Percentiles rank a stretch among this genome's conserved stretches.
These are phyloP conservation scores for Saccharomycopsis sp. DNA, from an alignment of 805 yeast genomes.

Conservation along the genomic window DNA sequence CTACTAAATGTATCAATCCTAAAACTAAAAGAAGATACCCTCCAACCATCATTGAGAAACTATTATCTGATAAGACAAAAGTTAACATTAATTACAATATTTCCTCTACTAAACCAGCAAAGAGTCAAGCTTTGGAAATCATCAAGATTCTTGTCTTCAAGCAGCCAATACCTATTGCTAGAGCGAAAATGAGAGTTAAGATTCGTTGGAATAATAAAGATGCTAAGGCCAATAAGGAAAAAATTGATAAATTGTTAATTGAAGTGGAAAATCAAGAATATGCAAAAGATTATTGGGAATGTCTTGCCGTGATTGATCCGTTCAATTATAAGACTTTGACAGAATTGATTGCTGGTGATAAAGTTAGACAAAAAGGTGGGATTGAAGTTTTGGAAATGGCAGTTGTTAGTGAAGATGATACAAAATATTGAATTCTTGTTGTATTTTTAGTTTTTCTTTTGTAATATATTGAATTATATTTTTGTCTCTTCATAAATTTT, in stretches of 20 bases:
- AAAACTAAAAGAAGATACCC: conserved; percentile 84
- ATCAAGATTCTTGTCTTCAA: conserved; percentile 63
- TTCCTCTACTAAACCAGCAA: conserved; percentile 63
- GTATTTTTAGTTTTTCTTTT: no score
- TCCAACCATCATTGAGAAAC: conserved; percentile 87
- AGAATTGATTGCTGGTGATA: conserved; percentile 42
- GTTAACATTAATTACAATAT: conserved; percentile 77
- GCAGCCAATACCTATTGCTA: conserved; percentile 84
- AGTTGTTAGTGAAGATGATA: conserved; percentile 54
- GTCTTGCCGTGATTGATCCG: conserved; percentile 73
- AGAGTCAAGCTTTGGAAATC: conserved; percentile 86
- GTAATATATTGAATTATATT: no score
- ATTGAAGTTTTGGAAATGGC: conserved; percentile 86
- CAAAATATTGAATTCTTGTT: no score
- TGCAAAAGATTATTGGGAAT: conserved; percentile 37
- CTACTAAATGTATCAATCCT: conserved; percentile 89
- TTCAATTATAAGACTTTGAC: conserved; percentile 66
- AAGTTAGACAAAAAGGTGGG: conserved; percentile 46
- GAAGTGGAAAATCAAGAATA: conserved; percentile 33
- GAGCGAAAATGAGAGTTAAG: conserved; percentile 87
- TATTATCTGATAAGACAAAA: conserved; percentile 59
- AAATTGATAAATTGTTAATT: conserved; percentile 32
- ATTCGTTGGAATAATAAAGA: conserved; percentile 47
- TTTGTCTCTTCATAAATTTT: no score
- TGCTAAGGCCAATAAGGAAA: conserved; percentile 29